Conservation (phyloP, 116 monocot species). For the Posidonia oceanica region DNA sequence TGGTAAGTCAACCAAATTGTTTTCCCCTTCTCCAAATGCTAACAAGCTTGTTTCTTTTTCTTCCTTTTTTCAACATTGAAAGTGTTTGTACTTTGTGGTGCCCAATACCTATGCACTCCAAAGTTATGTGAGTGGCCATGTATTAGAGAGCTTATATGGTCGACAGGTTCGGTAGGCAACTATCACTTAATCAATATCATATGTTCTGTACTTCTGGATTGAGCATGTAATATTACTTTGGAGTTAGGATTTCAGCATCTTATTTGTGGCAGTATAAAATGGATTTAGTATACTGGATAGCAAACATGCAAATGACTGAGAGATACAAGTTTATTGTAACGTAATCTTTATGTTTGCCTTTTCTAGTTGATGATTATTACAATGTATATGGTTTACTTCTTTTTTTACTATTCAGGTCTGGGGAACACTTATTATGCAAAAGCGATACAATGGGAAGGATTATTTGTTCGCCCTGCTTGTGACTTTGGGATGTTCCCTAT, state of each 20-base stretch:
- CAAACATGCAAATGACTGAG: not conserved
- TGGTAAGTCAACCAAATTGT: constrained; percentile 39
- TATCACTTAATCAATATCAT: too few relatives aligned
- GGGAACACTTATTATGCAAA: constrained; percentile 92
- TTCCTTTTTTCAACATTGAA: too few relatives aligned
- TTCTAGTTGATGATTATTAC: constrained; percentile 1
- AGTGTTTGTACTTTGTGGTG: too few relatives aligned
- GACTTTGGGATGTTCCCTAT: constrained; percentile 78
- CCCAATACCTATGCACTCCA: too few relatives aligned
- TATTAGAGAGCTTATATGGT: too few relatives aligned
- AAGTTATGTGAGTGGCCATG: too few relatives aligned
- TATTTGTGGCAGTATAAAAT: not conserved
- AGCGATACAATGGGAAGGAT: constrained; percentile 83
- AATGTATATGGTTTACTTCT: not conserved
- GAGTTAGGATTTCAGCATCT: not conserved
- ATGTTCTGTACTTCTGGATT: too few relatives aligned
- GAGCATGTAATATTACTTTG: too few relatives aligned
- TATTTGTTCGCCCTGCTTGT: constrained; percentile 79
- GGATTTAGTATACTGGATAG: not conserved
- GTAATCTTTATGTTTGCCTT: not conserved
- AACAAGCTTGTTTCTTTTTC: too few relatives aligned
- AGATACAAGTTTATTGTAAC: not conserved
- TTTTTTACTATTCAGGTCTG: constrained; percentile 44
- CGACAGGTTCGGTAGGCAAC: too few relatives aligned
- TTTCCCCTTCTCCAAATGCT: constrained; percentile 2